Evolutionary conservation across 768 basidiomycete species (phyloP), one percentile per base, ranked within the genome.

Genomic region (Crassisporium funariophilum): DNA sequence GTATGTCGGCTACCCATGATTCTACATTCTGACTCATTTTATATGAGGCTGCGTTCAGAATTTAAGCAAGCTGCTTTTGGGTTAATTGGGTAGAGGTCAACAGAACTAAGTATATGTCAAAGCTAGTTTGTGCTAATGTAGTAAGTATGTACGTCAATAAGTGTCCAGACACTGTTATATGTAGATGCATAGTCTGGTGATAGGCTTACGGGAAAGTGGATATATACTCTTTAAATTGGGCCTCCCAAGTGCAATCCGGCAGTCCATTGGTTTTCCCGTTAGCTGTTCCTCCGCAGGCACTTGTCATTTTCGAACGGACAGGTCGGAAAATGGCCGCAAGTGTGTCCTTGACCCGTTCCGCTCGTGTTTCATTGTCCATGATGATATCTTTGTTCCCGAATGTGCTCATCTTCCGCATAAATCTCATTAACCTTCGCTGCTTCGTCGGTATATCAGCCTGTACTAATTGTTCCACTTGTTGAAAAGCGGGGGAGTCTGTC

Each of bases 211-310:
- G 86, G 61, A 77, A 89, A 17, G 66, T 66, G 49, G 86, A 62
- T 47, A 89, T 87, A 57, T 73, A 84, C 35, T 58, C 57, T 64
- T 82, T 84, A 79, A 88, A 84, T 36, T 52, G 49, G 16, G 46
- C 35, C 57, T 83, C 79, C 86, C 85, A 88, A 50, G 72, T 77
- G 58, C 87, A 89, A 1, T 66, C 44, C 33, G 72, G 64, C 34
- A 81, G 62, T 4, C 67, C 59, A 33, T 62, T 58, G 19, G 60
- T 53, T n/a, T 41, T 42, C 8, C 60, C 64, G 6, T 47, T 49
- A 4, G 54, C 70, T 11, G 43, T 54, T 12, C 70, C 78, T 11
- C 81, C 82, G 52, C 86, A 87, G 5, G 54, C 58, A 3, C 39
- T 24, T 1, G 25, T 34, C 40, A 57, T 39, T 22, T 40, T 15